Evolutionary conservation across 2,329 filamentous ascomycete species (phyloP), one percentile per base, ranked within the genome.

Genomic region (Reticulascus tulasneorum): DNA sequence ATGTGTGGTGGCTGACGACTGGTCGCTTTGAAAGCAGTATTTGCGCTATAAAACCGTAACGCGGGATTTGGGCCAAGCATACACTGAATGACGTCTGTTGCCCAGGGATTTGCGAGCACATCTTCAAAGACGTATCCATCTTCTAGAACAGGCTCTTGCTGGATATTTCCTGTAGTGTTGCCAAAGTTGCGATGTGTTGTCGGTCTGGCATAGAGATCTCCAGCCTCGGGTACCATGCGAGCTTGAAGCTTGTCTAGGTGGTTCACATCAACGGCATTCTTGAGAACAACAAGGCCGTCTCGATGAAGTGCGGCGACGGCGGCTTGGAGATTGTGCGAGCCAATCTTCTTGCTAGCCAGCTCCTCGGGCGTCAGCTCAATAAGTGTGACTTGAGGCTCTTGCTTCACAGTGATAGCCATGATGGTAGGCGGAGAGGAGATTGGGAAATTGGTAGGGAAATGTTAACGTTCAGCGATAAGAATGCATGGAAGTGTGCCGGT

Each of bases 131-230:
- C 20, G 15, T 4, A n/a, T 4, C 2, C 9, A 2, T 21, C 17
- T 7, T 20, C 66, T 3, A 74, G 66, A 1, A 73, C 75, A 0
- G 77, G 63, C 44, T 80, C 76, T 49, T 82, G 78, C 43, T 82
- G 77, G 22, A 80, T 60, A 44, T 80, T 82, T 2, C 73, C 75
- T 30, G 67, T 67, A 48, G 81, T 80, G 50, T 81, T 81, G 46
- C 82, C 82, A 60, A 71, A 82, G 0, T n/a, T n/a, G n/a, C n/a
- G 74, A 75, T 1, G 70, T 67, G 12, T 75, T 63, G 15, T 77
- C 66, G 3, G 75, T 74, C 21, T 63, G 58, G 1, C 58, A 60
- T 74, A 71, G 3, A 82, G 59, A 4, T 54, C 49, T 3, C 61
- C 62, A 2, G 77, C 77, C 50, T 83, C 78, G 29, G 71, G 23